Evolutionary conservation across 768 basidiomycete genomes (phyloP).

Genomic region (Leccinellum albellum): DNA sequence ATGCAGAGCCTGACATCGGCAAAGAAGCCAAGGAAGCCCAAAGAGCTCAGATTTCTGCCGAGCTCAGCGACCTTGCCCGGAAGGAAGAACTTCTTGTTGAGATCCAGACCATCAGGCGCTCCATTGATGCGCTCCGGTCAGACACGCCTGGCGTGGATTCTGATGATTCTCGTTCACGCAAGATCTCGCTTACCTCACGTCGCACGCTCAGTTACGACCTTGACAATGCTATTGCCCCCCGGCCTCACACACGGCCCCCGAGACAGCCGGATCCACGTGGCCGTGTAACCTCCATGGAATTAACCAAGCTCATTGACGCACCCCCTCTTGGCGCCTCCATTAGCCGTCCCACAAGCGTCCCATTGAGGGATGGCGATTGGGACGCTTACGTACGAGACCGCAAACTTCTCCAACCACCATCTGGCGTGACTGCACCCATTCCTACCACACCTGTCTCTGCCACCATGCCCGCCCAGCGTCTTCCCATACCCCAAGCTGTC

Average conservation of each 20-base stretch:
- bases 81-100: conserved; percentile 73
- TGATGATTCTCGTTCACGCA: conserved; percentile 60
- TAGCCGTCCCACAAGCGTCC: conserved; percentile 67
- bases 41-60: conserved; percentile 37
- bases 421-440: conserved; percentile 78
- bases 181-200: conserved; percentile 61
- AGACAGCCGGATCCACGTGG: conserved; percentile 64
- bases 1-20: conserved; percentile 31
- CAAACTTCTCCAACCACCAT: conserved; percentile 79
- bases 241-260: conserved; percentile 67
- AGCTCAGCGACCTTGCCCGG: conserved; percentile 52
- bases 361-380: conserved; percentile 78
- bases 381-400: conserved; percentile 82
- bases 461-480: conserved; percentile 36
- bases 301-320: conserved; percentile 45
- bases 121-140: conserved; percentile 70
- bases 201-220: conserved; percentile 70
- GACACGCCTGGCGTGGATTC: conserved; percentile 53
- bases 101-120: conserved; percentile 74
- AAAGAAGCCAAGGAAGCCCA: conserved; percentile 31
- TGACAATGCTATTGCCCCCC: conserved; percentile 44
- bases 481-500: conserved; percentile 67
- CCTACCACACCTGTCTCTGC: conserved; percentile 48
- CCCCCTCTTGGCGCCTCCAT: conserved; percentile 50
- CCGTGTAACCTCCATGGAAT: conserved; percentile 71